A percentile compares a stretch with the other conserved stretches of the same genome.
phyloP scores from a whole-genome alignment of 768 basidiomycete genomes.

The Pisolithus tinctorius region DNA sequence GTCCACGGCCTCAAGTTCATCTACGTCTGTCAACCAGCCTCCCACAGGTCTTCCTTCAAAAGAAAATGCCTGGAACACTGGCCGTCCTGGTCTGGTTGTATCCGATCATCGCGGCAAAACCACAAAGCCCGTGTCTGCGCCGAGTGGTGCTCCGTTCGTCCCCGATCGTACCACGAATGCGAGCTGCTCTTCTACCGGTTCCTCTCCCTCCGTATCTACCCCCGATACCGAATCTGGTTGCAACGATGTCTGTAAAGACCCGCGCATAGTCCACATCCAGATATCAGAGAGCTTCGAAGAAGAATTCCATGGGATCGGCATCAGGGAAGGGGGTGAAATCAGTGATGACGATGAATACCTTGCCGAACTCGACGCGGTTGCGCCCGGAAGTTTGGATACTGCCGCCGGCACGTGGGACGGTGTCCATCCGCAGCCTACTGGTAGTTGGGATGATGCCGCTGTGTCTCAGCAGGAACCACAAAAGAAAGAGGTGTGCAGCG shows the following conservation, averaged over 20 bases:
- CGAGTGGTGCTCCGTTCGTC: not conserved
- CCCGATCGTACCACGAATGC: slow-evolving; percentile 7
- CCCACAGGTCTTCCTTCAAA: slow-evolving; percentile 8
- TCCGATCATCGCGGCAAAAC: no score
- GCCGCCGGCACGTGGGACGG: slow-evolving; percentile 1
- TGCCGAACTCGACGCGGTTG: slow-evolving; percentile 18
- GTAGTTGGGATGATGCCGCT: slow-evolving; percentile 16
- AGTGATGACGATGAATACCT: slow-evolving; percentile 7
- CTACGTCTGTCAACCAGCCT: not conserved
- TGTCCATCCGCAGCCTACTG: not conserved
- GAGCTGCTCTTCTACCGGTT: slow-evolving; percentile 19
- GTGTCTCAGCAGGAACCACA: slow-evolving; percentile 11
- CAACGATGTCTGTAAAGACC: slow-evolving; percentile 20
- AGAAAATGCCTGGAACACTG: slow-evolving; percentile 8
- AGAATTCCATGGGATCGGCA: slow-evolving; percentile 21
- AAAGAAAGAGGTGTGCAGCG: slow-evolving; percentile 19
- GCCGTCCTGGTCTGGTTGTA: not conserved
- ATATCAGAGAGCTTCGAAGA: slow-evolving; percentile 23
- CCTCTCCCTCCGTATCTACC: slow-evolving; percentile 18
- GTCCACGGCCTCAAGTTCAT: not conserved
- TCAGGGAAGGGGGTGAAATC: slow-evolving; percentile 1
- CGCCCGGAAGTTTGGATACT: slow-evolving; percentile 16
- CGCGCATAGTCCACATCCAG: slow-evolving; percentile 13
- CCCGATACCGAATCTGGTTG: slow-evolving; percentile 22
- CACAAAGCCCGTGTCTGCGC: not conserved